phyloP scores from a whole-genome alignment of 1,284 basidiomycete species.

The Naganishia sp. region DNA sequence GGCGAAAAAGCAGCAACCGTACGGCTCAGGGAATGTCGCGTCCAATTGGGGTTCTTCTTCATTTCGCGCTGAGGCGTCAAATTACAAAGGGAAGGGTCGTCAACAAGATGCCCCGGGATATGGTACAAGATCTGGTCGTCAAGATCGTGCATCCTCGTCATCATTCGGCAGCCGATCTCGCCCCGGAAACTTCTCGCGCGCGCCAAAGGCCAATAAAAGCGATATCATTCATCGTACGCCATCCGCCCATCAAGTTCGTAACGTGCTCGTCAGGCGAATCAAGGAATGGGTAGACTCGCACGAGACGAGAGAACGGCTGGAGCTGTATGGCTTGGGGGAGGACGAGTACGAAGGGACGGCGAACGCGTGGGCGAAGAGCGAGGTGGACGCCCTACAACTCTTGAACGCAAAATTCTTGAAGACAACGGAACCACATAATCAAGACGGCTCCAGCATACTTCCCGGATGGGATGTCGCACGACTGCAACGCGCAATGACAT shows the following conservation, averaged over 20 bases:
- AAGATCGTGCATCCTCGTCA: neutral
- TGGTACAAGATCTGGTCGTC: neutral
- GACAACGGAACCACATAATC: neutral
- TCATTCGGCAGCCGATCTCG: constrained; percentile 3
- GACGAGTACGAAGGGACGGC: constrained; percentile 1
- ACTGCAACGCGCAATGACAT: constrained; percentile 21
- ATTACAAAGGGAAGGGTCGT: constrained; percentile 8
- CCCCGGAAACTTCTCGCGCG: neutral
- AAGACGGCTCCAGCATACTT: constrained; percentile 18
- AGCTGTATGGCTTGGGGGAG: constrained; percentile 38
- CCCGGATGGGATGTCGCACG: constrained; percentile 15
- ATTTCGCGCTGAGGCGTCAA: neutral
- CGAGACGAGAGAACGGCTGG: constrained; percentile 36
- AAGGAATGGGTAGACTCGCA: constrained; percentile 40
- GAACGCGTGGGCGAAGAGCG: constrained; percentile 31
- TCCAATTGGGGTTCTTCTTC: constrained; percentile 2
- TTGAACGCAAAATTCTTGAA: constrained; percentile 28
- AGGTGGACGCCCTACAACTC: constrained; percentile 13
- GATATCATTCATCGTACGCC: constrained; percentile 18
- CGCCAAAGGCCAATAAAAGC: constrained; percentile 13
- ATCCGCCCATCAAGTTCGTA: constrained; percentile 19
- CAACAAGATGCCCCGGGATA: neutral
- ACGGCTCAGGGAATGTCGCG: neutral
- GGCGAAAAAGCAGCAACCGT: constrained; percentile 19
- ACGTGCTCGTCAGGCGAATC: constrained; percentile 37